Conservation (phyloP, 306 rosid species). For the Prunus salicina region DNA sequence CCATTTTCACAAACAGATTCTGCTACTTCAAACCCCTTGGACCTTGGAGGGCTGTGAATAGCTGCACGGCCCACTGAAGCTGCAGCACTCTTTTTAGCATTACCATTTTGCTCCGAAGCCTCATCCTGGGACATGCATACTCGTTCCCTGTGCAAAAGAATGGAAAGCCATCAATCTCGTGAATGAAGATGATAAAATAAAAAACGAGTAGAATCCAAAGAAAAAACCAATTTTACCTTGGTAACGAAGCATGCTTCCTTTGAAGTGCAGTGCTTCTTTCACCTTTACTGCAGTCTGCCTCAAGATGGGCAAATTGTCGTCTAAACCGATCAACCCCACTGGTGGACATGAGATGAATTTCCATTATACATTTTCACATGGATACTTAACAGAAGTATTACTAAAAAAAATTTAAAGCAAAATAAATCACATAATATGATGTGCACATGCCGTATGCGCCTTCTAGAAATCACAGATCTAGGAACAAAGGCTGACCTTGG, state of each 20-base stretch:
- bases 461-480: background rate
- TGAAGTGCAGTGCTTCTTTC: constrained; percentile 42
- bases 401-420: no score
- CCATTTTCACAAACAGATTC: constrained; percentile 21
- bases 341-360: background rate
- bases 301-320: constrained; percentile 56
- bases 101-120: constrained; percentile 29
- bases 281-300: constrained; percentile 40
- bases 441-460: no score
- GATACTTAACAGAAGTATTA: no score
- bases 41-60: constrained; percentile 41
- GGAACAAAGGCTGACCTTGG: constrained; percentile 47
- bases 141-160: constrained; percentile 41
- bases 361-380: background rate
- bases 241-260: constrained; percentile 64
- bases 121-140: constrained; percentile 35
- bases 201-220: background rate
- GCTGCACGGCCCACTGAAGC: constrained; percentile 42
- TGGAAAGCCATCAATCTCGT: constrained; percentile 1
- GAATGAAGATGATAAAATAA: background rate
- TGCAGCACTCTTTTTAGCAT: constrained; percentile 14
- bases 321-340: constrained; percentile 65
- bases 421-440: no score
- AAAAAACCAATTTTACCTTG: constrained; percentile 35
- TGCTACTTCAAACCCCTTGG: constrained; percentile 15